Base-by-base conservation (phyloP, 805 yeast species). In the Kregervanrija delftensis region DNA sequence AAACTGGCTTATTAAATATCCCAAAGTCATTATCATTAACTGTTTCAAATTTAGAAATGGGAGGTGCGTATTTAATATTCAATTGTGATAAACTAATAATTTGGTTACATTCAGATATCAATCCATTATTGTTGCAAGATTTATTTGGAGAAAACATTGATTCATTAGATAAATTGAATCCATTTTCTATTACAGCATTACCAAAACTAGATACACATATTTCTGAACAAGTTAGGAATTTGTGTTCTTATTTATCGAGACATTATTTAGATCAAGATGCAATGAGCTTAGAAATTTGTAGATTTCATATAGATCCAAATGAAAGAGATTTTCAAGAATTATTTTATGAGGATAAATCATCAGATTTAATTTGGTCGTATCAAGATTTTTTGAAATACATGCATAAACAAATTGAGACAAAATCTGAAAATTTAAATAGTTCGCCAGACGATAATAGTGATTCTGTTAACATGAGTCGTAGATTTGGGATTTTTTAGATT, bases 61-160 rank as follows among this genome's bases (percentile, higher is more conserved):
- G 88, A 37, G 95, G 96, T 8, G 89, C 86, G 8, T 88, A 85
- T 61, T 59, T 93, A 39, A 63, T 84, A 15, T 89, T 85, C 67
- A 78, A 86, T 55, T 91, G 95, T 14, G 68, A 67, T 16, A 56
- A 65, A 11, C 68, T 81, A 3, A 70, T 69, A 42, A 66, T 90
- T 33, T 83, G 86, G 79, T 67, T 90, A 36, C 87, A 85, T 60
- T 76, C 76, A 14, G 74, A 77, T 37, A 85, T 86, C 0, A 80
- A 83, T 52, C 78, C 83, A 9, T 62, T 78, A 46, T 68, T 93
- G 17, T 55, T 90, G 33, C 70, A 76, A 50, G 97, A 90, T 60
- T 63, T 93, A 45, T 81, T 91, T 56, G 96, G 91, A 0, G 67
- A 61, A 2, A 52, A 63, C 9, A 71, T 76, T 22, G 71, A 73